These are phyloP conservation scores for Podospora australis DNA, from an alignment of 495 filamentous ascomycete genomes.

Conservation along the genomic window DNA sequence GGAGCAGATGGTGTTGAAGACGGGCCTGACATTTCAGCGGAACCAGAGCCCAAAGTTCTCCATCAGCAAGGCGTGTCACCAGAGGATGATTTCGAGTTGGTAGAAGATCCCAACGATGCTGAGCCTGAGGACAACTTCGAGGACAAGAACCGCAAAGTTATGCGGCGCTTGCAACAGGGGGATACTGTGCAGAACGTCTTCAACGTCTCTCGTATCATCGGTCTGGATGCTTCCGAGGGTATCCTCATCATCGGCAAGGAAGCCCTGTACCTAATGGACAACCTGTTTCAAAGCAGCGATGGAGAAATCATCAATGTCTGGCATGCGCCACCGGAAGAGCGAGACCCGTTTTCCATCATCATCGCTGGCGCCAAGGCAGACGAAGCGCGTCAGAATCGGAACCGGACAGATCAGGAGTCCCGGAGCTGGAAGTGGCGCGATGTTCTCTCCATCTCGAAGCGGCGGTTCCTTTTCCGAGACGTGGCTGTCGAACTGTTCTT, in stretches of 20 bases:
- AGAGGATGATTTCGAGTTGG: conserved; percentile 91
- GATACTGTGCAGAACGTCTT: conserved; percentile 91
- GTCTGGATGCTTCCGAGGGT: conserved; percentile 86
- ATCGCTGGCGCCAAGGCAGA: conserved; percentile 71
- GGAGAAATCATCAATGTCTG: conserved; percentile 94
- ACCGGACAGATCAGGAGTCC: conserved; percentile 62
- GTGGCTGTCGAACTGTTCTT: conserved; percentile 96
- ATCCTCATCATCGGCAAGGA: conserved; percentile 90
- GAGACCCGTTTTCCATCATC: conserved; percentile 91
- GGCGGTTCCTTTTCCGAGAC: conserved; percentile 90
- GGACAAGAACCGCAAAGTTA: conserved; percentile 95
- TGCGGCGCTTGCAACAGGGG: conserved; percentile 85
- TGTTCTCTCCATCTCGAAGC: conserved; percentile 92
- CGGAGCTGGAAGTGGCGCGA: conserved; percentile 92
- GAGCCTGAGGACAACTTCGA: conserved; percentile 81
- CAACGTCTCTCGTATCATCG: conserved; percentile 90
- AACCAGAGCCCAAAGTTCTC: conserved; percentile 9
- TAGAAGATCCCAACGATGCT: conserved; percentile 73
- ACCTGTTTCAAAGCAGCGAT: conserved; percentile 87
- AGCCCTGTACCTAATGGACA: conserved; percentile 87
- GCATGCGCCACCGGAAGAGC: conserved; percentile 87
- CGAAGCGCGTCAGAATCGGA: conserved; percentile 47
- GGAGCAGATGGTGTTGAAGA: conserved; percentile 21
- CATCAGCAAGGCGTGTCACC: conserved; percentile 35
- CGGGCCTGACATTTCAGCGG: conserved; percentile 18